These are phyloP conservation scores for Tillandsia fasciculata DNA, from an alignment of 176 grass and related monocot genomes.

Conservation along the genomic window DNA sequence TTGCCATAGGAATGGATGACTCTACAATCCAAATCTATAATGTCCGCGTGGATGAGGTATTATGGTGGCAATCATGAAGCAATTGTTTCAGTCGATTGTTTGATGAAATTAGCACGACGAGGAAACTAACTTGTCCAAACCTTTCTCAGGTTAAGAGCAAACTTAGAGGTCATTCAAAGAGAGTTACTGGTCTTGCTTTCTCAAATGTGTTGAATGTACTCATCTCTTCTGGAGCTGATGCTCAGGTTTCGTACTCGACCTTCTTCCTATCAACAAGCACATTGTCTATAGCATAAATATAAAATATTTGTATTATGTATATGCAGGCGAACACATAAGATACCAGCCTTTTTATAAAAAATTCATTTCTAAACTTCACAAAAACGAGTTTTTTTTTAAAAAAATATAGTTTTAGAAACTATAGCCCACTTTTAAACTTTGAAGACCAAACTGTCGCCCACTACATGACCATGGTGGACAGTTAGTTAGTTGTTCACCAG, in stretches of 20 bases:
- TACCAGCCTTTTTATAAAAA: too few relatives aligned
- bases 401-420: too few relatives aligned
- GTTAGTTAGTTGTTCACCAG: too few relatives aligned
- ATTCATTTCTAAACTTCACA: too few relatives aligned
- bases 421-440: too few relatives aligned
- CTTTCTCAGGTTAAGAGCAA: conserved; percentile 86
- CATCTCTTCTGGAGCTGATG: conserved; percentile 90
- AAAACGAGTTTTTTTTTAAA: too few relatives aligned
- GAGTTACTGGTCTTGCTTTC: conserved; percentile 95
- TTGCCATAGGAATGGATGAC: conserved; percentile 99
- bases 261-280: not conserved
- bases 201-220: conserved; percentile 87
- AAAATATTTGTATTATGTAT: too few relatives aligned
- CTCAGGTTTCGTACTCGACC: conserved; percentile 60
- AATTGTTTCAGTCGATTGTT: conserved; percentile 12
- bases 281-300: not conserved
- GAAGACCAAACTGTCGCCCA: too few relatives aligned
- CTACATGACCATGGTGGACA: too few relatives aligned
- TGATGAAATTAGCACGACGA: not conserved
- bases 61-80: not conserved
- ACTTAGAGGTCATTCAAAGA: conserved; percentile 93
- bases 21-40: conserved; percentile 99
- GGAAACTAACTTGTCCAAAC: not conserved
- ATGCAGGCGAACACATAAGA: too few relatives aligned
- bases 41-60: conserved; percentile 94